Conservation (phyloP, 768 basidiomycete species). For the Rubroboletus satanas region DNA sequence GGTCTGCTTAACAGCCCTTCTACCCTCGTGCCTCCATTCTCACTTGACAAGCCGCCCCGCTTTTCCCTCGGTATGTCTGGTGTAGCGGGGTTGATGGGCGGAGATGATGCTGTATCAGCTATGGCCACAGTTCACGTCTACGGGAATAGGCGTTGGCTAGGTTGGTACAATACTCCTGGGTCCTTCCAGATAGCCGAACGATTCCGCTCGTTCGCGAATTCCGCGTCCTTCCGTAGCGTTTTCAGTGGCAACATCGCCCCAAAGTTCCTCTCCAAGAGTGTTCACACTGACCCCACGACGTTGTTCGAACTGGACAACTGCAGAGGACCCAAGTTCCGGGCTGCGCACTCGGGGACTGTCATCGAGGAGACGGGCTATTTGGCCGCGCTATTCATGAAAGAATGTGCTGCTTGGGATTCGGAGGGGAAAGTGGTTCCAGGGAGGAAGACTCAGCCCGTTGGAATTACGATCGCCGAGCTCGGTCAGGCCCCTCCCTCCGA, state of each 20-base stretch:
- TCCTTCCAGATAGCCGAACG: constrained; percentile 27
- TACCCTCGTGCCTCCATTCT: neutral
- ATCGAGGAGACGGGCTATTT: constrained; percentile 43
- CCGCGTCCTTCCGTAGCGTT: neutral
- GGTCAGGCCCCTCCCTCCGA: constrained; percentile 7
- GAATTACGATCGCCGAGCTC: constrained; percentile 11
- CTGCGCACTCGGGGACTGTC: constrained; percentile 60
- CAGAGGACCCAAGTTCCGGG: constrained; percentile 62
- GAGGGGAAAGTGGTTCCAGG: constrained; percentile 10
- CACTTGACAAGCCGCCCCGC: neutral
- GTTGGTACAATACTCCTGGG: constrained; percentile 37
- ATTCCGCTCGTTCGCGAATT: constrained; percentile 17
- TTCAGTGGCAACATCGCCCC: neutral
- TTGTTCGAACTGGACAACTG: constrained; percentile 15
- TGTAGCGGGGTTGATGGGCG: constrained; percentile 28
- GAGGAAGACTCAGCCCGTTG: constrained; percentile 9
- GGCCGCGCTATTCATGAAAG: constrained; percentile 47
- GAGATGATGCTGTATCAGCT: constrained; percentile 29
- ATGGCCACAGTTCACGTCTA: constrained; percentile 30
- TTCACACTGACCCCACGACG: constrained; percentile 14
- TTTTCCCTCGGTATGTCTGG: constrained; percentile 26
- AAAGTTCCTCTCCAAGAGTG: constrained; percentile 9
- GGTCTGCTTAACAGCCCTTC: neutral
- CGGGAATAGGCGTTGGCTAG: constrained; percentile 25
- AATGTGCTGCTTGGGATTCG: constrained; percentile 8